phyloP scores from a whole-genome alignment of 768 basidiomycete genomes.

The Pleurotus tuoliensis region DNA sequence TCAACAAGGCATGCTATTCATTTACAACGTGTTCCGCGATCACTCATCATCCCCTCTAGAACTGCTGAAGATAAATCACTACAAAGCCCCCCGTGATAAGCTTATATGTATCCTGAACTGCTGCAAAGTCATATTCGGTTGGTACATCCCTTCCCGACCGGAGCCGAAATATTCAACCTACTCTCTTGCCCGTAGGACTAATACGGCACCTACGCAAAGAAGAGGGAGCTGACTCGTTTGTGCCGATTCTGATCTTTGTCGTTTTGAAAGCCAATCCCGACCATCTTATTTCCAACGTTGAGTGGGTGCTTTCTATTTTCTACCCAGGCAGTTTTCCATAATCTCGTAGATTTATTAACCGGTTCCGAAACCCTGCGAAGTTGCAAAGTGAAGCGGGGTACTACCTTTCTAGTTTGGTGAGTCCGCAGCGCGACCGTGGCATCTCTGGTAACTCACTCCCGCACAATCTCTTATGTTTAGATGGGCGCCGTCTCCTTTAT shows the following conservation, averaged over 20 bases:
- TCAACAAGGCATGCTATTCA: conserved; percentile 59
- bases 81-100: conserved; percentile 98
- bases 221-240: conserved; percentile 90
- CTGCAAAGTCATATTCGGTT: conserved; percentile 99
- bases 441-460: background rate
- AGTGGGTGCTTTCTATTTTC: conserved; percentile 48
- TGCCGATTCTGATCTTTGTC: conserved; percentile 92
- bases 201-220: conserved; percentile 84
- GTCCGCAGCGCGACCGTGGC: conserved; percentile 17
- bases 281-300: conserved; percentile 91
- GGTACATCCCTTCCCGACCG: conserved; percentile 20
- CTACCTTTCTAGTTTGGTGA: conserved; percentile 90
- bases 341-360: conserved; percentile 78
- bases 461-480: conserved; percentile 32
- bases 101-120: conserved; percentile 95
- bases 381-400: conserved; percentile 95
- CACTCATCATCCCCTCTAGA: conserved; percentile 41
- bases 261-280: conserved; percentile 93
- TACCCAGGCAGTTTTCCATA: background rate
- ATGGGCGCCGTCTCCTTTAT: conserved; percentile 97
- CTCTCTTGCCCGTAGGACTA: conserved; percentile 50
- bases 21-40: background rate
- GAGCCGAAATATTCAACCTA: conserved; percentile 6
- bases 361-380: conserved; percentile 87
- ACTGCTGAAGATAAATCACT: conserved; percentile 94